Evolutionary conservation across 352 stramenopile genomes (phyloP).

Genomic region (Phytophthora cryptogea): DNA sequence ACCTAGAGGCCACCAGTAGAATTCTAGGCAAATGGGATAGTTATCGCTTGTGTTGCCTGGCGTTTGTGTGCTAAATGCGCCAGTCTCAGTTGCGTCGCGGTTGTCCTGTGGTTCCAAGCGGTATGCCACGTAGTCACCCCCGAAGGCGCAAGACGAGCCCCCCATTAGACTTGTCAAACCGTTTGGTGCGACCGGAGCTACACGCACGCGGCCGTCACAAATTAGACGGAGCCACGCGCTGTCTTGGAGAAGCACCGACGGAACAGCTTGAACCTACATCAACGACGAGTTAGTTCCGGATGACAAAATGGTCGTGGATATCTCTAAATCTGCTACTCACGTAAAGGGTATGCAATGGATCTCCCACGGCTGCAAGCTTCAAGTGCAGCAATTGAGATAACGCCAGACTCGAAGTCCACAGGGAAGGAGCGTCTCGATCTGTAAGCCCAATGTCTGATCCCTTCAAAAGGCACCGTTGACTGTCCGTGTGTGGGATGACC

Average conservation of each 20-base stretch:
- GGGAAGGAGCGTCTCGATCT: constrained; percentile 18
- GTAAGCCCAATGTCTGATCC: background rate
- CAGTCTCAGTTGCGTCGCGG: background rate
- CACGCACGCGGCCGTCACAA: constrained; percentile 35
- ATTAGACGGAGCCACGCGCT: constrained; percentile 42
- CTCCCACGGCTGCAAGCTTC: constrained; percentile 19
- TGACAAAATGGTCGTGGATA: background rate
- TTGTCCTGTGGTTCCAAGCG: constrained; percentile 1
- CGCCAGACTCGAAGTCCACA: constrained; percentile 33
- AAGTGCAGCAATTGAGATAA: constrained; percentile 39
- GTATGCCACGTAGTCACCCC: constrained; percentile 34
- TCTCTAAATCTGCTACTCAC: constrained; percentile 13
- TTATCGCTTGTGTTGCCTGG: background rate
- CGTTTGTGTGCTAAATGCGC: too few relatives aligned
- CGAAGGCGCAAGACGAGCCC: constrained; percentile 17
- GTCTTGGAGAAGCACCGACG: constrained; percentile 22
- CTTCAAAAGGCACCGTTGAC: background rate
- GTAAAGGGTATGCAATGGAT: constrained; percentile 32
- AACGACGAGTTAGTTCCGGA: background rate
- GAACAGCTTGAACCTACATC: constrained; percentile 33
- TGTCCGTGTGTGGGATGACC: constrained; percentile 3
- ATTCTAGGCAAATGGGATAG: constrained; percentile 20
- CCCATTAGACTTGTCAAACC: constrained; percentile 31
- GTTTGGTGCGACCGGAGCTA: constrained; percentile 25
- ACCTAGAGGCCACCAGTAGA: constrained; percentile 27